Conservation (phyloP, 2,329 filamentous ascomycete genomes). For the Penicillium griseofulvum region DNA sequence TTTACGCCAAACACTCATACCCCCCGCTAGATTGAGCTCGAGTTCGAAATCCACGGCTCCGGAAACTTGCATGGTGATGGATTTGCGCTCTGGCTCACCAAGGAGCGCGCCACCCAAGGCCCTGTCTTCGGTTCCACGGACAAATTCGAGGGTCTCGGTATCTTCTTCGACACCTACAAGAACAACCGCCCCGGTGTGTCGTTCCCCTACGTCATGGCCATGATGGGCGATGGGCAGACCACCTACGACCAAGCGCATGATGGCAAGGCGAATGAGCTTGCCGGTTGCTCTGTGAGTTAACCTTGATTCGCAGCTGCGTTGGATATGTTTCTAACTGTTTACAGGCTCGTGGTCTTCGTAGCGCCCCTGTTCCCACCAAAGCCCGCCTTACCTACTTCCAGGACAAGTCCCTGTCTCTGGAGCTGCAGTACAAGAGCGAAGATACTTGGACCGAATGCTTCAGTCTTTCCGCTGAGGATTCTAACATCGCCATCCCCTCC, state of each 20-base stretch:
- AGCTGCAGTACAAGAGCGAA: constrained; percentile 90
- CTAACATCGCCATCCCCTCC: constrained; percentile 73
- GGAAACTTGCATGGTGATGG: constrained; percentile 93
- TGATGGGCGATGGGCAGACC: constrained; percentile 89
- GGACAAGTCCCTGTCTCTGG: constrained; percentile 85
- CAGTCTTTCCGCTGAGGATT: constrained; percentile 59
- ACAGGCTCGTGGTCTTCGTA: constrained; percentile 79
- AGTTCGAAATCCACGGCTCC: constrained; percentile 89
- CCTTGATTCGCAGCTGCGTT: background rate
- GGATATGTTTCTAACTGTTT: background rate
- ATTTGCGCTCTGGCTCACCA: constrained; percentile 97
- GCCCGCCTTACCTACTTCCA: constrained; percentile 92
- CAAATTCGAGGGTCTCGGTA: constrained; percentile 86
- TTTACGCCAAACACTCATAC: background rate
- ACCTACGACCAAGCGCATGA: constrained; percentile 91
- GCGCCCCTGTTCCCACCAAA: constrained; percentile 75
- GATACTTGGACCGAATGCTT: constrained; percentile 90
- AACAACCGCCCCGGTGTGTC: constrained; percentile 95
- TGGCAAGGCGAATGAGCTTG: constrained; percentile 87
- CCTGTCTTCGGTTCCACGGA: constrained; percentile 86
- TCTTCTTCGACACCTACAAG: constrained; percentile 99
- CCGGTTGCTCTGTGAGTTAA: constrained; percentile 74
- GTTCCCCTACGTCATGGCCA: constrained; percentile 98
- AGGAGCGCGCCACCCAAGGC: constrained; percentile 76
- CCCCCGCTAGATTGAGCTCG: constrained; percentile 68